These are phyloP conservation scores for Vickermania ingenoplastis DNA, from an alignment of 208 protist species.

Conservation along the genomic window DNA sequence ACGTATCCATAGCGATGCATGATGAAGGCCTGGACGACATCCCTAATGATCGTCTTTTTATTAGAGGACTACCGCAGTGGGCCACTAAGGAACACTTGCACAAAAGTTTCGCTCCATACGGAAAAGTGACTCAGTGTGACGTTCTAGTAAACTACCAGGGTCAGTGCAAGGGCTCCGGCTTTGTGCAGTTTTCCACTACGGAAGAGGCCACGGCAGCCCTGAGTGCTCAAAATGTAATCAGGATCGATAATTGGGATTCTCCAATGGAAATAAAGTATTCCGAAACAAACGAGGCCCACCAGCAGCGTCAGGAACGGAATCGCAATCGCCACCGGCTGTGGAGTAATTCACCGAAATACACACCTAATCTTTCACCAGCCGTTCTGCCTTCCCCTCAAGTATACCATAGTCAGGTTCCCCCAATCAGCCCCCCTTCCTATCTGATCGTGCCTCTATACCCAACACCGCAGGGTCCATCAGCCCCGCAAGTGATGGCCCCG, in stretches of 20 bases:
- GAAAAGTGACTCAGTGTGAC: slow-evolving; percentile 52
- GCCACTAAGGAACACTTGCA: slow-evolving; percentile 76
- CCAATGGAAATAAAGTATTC: slow-evolving; percentile 82
- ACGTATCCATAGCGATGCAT: slow-evolving; percentile 87
- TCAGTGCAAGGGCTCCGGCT: slow-evolving; percentile 88
- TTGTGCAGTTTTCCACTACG: slow-evolving; percentile 73
- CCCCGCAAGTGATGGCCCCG: slow-evolving; percentile 11
- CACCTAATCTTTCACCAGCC: slow-evolving; percentile 4
- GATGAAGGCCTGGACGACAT: slow-evolving; percentile 84
- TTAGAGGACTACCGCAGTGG: slow-evolving; percentile 80
- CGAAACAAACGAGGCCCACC: slow-evolving; percentile 65
- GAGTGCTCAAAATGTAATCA: slow-evolving; percentile 29
- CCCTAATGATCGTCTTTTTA: slow-evolving; percentile 81
- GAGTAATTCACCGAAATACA: slow-evolving; percentile 62
- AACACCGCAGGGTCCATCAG: slow-evolving; percentile 12
- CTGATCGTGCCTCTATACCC: slow-evolving; percentile 3
- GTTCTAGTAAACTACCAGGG: slow-evolving; percentile 82
- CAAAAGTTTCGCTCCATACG: slow-evolving; percentile 54
- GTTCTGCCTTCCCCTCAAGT: slow-evolving; percentile 49
- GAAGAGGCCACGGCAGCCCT: slow-evolving; percentile 64
- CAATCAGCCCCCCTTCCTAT: slow-evolving; percentile 16
- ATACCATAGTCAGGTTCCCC: slow-evolving; percentile 29
- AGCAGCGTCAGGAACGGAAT: slow-evolving; percentile 84
- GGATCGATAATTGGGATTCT: slow-evolving; percentile 63
- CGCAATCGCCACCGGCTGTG: slow-evolving; percentile 68